These are phyloP conservation scores for Penicillium longicatenatum DNA, from an alignment of 495 filamentous ascomycete species.

Conservation along the genomic window DNA sequence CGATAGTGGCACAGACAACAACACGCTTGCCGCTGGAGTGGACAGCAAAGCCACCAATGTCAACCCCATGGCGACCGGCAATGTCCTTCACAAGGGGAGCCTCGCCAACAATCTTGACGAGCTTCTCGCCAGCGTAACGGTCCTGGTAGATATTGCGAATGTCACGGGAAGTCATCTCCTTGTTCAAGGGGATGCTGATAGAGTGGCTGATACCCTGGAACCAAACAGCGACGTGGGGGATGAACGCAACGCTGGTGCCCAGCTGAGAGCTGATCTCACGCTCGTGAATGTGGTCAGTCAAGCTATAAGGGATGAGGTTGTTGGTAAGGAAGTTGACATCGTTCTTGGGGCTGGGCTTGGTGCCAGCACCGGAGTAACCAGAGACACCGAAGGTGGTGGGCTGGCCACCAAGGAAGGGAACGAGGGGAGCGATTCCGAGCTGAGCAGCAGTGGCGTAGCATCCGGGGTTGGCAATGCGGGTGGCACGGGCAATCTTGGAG, in stretches of 20 bases:
- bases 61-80: constrained; percentile 85
- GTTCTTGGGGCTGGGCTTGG: constrained; percentile 95
- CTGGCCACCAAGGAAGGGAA: constrained; percentile 74
- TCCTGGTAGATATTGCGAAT: constrained; percentile 96
- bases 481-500: constrained; percentile 76
- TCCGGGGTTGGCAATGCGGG: constrained; percentile 89
- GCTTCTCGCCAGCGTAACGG: constrained; percentile 89
- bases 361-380: constrained; percentile 95
- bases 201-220: constrained; percentile 97
- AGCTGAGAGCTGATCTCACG: constrained; percentile 83
- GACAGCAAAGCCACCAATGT: constrained; percentile 94
- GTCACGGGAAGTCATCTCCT: constrained; percentile 85
- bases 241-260: constrained; percentile 77
- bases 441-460: constrained; percentile 98
- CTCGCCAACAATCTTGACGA: constrained; percentile 91
- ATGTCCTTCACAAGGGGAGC: constrained; percentile 86
- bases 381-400: constrained; percentile 92
- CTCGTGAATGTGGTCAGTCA: constrained; percentile 97
- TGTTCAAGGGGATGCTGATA: constrained; percentile 82
- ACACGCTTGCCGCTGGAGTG: constrained; percentile 86
- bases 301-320: constrained; percentile 90
- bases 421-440: constrained; percentile 82
- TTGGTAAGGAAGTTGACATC: constrained; percentile 82
- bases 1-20: constrained; percentile 95
- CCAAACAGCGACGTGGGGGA: constrained; percentile 95